phyloP scores from a whole-genome alignment of 352 stramenopile species.

The Thraustochytrium striatum region DNA sequence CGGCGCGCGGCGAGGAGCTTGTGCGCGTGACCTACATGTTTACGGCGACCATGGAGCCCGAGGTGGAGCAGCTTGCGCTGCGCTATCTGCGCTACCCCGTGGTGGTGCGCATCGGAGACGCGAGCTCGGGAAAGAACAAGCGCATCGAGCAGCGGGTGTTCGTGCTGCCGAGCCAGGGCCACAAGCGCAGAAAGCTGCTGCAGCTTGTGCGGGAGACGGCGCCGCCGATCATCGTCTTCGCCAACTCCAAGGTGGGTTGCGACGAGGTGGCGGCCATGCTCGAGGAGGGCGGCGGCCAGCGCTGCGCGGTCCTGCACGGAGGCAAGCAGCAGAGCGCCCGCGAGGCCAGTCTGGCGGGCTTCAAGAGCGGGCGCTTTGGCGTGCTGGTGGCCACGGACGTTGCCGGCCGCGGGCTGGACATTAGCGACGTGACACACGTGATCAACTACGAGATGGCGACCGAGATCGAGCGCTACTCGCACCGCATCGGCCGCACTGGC shows the following conservation, averaged over 20 bases:
- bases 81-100: constrained; percentile 92
- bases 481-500: constrained; percentile 96
- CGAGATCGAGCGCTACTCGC: constrained; percentile 96
- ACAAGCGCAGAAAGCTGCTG: constrained; percentile 66
- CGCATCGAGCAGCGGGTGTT: constrained; percentile 90
- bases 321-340: constrained; percentile 93
- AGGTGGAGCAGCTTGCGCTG: constrained; percentile 94
- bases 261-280: constrained; percentile 89
- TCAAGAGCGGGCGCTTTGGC: constrained; percentile 58
- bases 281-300: constrained; percentile 66
- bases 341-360: constrained; percentile 81
- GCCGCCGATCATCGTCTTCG: constrained; percentile 93
- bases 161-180: constrained; percentile 65
- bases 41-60: constrained; percentile 94
- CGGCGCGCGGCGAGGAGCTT: constrained; percentile 55
- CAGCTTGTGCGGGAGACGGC: constrained; percentile 72
- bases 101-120: constrained; percentile 95
- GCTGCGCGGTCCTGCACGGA: constrained; percentile 80
- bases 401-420: constrained; percentile 87
- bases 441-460: constrained; percentile 97
- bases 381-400: constrained; percentile 66
- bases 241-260: constrained; percentile 97
- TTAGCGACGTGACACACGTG: constrained; percentile 94
- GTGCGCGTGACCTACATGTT: constrained; percentile 88
- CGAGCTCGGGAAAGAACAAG: constrained; percentile 95